Percentiles rank a stretch among this genome's conserved stretches.
Conservation (phyloP, 495 filamentous ascomycete genomes). For the Lentithecium fluviatile region DNA sequence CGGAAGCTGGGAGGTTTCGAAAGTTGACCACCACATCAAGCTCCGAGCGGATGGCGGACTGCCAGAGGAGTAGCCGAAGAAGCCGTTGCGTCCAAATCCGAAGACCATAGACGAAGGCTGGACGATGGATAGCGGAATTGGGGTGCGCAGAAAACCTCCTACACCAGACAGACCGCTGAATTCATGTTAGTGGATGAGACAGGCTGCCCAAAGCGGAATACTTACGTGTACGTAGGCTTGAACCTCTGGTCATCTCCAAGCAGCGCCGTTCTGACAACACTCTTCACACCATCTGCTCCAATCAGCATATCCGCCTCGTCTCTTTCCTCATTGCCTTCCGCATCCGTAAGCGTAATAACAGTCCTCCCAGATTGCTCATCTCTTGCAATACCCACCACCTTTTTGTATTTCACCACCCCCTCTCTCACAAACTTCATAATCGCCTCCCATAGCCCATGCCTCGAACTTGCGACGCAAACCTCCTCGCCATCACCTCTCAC, state of each 20-base stretch:
- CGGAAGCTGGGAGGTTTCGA: conserved; percentile 15
- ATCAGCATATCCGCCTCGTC: conserved; percentile 56
- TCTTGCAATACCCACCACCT: conserved; percentile 16
- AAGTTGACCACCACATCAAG: conserved; percentile 36
- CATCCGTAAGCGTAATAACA: conserved; percentile 41
- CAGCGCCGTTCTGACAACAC: conserved; percentile 49
- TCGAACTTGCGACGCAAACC: conserved; percentile 16
- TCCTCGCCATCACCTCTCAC: conserved; percentile 10
- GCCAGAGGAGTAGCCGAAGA: conserved; percentile 54
- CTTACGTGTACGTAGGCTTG: conserved; percentile 48
- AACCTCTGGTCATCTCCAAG: conserved; percentile 43
- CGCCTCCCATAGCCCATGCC: conserved; percentile 30
- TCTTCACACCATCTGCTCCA: conserved; percentile 62
- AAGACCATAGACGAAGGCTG: conserved; percentile 52
- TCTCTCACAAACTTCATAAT: conserved; percentile 25
- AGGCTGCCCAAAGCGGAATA: neutral
- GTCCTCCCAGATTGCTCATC: conserved; percentile 2
- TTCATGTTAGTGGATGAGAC: neutral
- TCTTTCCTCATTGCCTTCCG: conserved; percentile 24
- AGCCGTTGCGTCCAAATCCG: conserved; percentile 54
- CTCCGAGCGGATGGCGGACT: conserved; percentile 1
- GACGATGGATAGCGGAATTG: conserved; percentile 33
- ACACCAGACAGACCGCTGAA: conserved; percentile 52
- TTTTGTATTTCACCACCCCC: conserved; percentile 23
- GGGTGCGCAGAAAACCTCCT: conserved; percentile 52